These are phyloP conservation scores for Cercis canadensis DNA, from an alignment of 306 rosid genomes.

Conservation along the genomic window DNA sequence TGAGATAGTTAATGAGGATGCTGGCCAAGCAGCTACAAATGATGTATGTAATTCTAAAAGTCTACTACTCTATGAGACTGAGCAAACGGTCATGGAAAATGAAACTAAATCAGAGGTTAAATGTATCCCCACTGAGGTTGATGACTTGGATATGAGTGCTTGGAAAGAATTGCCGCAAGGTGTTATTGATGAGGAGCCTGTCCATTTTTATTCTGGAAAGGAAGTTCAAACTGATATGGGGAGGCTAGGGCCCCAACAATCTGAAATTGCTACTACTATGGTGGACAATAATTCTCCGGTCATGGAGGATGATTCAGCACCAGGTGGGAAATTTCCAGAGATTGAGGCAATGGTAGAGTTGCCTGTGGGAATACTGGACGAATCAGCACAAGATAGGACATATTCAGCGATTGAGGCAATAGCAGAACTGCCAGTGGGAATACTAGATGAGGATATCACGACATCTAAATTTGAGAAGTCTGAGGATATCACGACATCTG, in stretches of 20 bases:
- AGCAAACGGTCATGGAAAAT: neutral
- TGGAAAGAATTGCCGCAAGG: conserved; percentile 39
- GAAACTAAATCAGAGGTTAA: neutral
- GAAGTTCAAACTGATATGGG: conserved; percentile 5
- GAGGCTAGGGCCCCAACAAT: neutral
- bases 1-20: neutral
- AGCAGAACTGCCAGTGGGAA: too few relatives aligned
- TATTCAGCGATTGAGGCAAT: too few relatives aligned
- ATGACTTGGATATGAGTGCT: neutral
- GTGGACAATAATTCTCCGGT: neutral
- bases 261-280: neutral
- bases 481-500: neutral
- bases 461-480: neutral
- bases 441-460: too few relatives aligned
- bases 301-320: neutral
- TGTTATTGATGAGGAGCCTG: conserved; percentile 25
- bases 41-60: neutral
- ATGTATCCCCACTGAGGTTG: neutral
- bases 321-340: neutral
- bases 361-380: conserved; percentile 30
- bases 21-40: neutral
- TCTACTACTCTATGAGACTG: neutral
- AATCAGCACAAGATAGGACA: neutral
- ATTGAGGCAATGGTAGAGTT: conserved; percentile 21
- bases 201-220: neutral